Evolutionary conservation across 1,139 yeast species (phyloP), one percentile per base, ranked within the genome.

Genomic region (Pichia kudriavzevii): DNA sequence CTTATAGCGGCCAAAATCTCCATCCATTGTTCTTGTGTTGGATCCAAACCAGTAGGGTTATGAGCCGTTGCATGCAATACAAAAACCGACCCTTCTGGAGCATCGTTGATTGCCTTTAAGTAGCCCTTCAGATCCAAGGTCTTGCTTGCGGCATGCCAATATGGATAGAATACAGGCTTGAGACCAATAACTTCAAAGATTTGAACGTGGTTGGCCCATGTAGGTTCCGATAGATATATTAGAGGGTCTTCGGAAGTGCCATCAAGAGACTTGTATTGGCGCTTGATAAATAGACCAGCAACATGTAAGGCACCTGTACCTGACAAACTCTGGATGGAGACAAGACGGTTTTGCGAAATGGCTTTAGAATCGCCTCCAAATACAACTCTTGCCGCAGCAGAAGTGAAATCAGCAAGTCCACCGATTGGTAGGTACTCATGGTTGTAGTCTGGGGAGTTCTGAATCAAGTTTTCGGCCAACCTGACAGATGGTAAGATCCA

Each of bases 31-130:
- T 78, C 93, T 38, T 68, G 64, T 20, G 84, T 78, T 48, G 94
- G 94, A 63, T 91, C 98, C 59, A 88, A 78, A 46, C 97, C 98
- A 22, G 98, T 91, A 44, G 98, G 98, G 64, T 91, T 91, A 64
- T 91, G 98, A 43, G 97, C 95, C 60, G 97, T 87, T 15, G 96
- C 91, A 59, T 91, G 98, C 44, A 91, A 67, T 42, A 88, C 69
- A 50, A 91, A 81, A 30, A 84, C 72, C 8, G 94, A 79, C 25
- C 93, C 93, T 14, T 60, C 56, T 34, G 91, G 88, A 19, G 95
- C 95, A 20, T 59, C 41, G 38, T 72, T 66, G 47, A 91, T 78
- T 43, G 91, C 70, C 22, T 56, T 57, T 24, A 88, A 55, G 52
- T 79, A 78, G 1, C 94, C 95, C 9, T 68, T 63, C 46, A 80